Percentiles rank a stretch among this genome's conserved stretches.
Evolutionary conservation across 352 stramenopile genomes (phyloP).

Genomic region (Pseudoperonospora humuli): DNA sequence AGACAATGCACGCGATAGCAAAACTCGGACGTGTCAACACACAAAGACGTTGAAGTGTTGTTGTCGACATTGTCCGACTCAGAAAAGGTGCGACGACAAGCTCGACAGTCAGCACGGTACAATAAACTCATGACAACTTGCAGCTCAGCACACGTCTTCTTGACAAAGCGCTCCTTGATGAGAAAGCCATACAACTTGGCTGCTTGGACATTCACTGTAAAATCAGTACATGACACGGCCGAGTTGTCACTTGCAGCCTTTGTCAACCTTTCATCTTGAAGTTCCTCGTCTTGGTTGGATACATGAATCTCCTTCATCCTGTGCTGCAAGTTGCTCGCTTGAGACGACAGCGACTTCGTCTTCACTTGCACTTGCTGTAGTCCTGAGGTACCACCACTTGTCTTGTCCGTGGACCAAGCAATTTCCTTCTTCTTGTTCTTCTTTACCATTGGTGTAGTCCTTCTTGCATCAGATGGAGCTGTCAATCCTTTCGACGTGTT

Average conservation of each 20-base stretch:
- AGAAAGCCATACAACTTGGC: conserved; percentile 48
- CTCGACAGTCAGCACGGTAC: conserved; percentile 22
- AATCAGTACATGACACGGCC: conserved; percentile 1
- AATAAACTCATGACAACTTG: conserved; percentile 34
- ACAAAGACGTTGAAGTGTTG: background rate
- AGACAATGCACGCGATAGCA: conserved; percentile 30
- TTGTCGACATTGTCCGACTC: background rate
- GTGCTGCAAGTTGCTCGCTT: conserved; percentile 6
- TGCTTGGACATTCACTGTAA: conserved; percentile 28
- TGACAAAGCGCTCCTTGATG: conserved; percentile 37
- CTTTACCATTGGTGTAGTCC: background rate
- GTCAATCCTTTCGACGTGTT: background rate
- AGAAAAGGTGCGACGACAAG: background rate
- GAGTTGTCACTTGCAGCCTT: background rate
- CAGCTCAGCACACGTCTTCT: conserved; percentile 37
- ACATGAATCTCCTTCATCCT: background rate
- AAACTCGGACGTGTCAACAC: conserved; percentile 27
- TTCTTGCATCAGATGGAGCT: background rate
- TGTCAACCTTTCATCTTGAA: background rate
- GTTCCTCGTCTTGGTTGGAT: conserved; percentile 9
- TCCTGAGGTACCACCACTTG: background rate
- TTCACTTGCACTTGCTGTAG: conserved; percentile 4
- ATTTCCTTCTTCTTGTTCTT: background rate
- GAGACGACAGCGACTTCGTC: conserved; percentile 9
- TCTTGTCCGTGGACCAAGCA: conserved; percentile 3